Evolutionary conservation across 169 alveolate genomes (phyloP).

Genomic region (Ichthyophthirius multifiliis): DNA sequence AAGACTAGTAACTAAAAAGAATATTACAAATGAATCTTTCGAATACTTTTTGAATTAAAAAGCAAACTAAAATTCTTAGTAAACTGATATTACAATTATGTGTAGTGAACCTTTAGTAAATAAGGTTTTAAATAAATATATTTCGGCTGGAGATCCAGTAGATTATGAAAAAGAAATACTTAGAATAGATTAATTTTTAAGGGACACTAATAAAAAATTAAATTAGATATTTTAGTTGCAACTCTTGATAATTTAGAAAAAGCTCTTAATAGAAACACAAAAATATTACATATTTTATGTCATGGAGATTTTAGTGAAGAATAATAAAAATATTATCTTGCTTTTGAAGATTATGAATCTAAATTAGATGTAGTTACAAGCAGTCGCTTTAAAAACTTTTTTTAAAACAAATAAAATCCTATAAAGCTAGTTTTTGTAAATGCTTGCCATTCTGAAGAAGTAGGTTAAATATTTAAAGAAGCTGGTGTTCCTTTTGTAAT

Average conservation of each 20-base stretch:
- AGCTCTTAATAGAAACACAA: not conserved
- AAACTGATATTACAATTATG: not conserved
- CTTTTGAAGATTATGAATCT: conserved; percentile 49
- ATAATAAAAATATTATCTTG: conserved; percentile 24
- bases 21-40: no score
- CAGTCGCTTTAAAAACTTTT: not conserved
- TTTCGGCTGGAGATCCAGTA: conserved; percentile 3
- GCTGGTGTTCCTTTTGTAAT: conserved; percentile 67
- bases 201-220: not conserved
- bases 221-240: not conserved
- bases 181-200: not conserved
- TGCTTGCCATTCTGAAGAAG: conserved; percentile 64
- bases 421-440: conserved; percentile 51
- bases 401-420: conserved; percentile 14
- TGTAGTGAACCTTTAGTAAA: not conserved
- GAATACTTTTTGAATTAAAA: no score
- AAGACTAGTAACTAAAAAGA: no score
- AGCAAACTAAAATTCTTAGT: no score
- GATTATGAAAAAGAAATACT: not conserved
- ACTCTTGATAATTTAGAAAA: not conserved
- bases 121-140: not conserved
- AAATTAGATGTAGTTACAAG: conserved; percentile 30
- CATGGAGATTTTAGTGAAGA: conserved; percentile 51
- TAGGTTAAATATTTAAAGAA: conserved; percentile 55
- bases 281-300: conserved; percentile 9